These are phyloP conservation scores for Aspergillus versicolor DNA, from an alignment of 2,329 filamentous ascomycete genomes.

Conservation along the genomic window DNA sequence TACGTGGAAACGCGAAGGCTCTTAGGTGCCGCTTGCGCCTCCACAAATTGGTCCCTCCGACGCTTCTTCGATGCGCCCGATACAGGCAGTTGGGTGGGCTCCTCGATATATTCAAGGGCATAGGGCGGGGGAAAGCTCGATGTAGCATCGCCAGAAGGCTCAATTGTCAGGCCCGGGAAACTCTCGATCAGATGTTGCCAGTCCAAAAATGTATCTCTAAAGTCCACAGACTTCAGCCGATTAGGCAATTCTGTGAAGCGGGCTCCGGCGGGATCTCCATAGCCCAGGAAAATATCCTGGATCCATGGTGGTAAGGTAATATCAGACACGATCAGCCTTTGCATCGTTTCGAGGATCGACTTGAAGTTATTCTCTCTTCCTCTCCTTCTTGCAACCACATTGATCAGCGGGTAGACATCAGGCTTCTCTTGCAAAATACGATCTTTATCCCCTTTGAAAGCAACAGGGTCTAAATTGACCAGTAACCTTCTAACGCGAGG, in stretches of 20 bases:
- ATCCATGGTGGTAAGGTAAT: conserved; percentile 87
- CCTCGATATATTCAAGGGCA: conserved; percentile 68
- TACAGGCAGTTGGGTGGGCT: conserved; percentile 49
- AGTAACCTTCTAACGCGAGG: conserved; percentile 68
- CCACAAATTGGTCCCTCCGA: conserved; percentile 72
- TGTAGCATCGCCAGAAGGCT: conserved; percentile 69
- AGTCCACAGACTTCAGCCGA: conserved; percentile 76
- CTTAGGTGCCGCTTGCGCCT: conserved; percentile 61
- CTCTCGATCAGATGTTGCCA: conserved; percentile 93
- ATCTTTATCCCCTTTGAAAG: conserved; percentile 76
- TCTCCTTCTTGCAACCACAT: conserved; percentile 78
- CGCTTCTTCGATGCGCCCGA: conserved; percentile 79
- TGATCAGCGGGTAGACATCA: conserved; percentile 80
- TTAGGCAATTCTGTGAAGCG: conserved; percentile 81
- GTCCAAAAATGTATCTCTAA: conserved; percentile 89
- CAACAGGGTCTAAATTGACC: conserved; percentile 74
- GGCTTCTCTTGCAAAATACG: conserved; percentile 63
- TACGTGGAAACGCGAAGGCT: conserved; percentile 84
- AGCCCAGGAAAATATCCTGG: conserved; percentile 96
- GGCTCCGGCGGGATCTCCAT: conserved; percentile 86
- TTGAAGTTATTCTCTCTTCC: conserved; percentile 97
- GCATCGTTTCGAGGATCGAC: conserved; percentile 87
- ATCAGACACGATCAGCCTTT: conserved; percentile 78
- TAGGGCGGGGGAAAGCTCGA: conserved; percentile 85
- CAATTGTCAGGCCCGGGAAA: conserved; percentile 81